These are phyloP conservation scores for Aspergillus biplanus DNA, from an alignment of 495 filamentous ascomycete genomes.

Conservation along the genomic window DNA sequence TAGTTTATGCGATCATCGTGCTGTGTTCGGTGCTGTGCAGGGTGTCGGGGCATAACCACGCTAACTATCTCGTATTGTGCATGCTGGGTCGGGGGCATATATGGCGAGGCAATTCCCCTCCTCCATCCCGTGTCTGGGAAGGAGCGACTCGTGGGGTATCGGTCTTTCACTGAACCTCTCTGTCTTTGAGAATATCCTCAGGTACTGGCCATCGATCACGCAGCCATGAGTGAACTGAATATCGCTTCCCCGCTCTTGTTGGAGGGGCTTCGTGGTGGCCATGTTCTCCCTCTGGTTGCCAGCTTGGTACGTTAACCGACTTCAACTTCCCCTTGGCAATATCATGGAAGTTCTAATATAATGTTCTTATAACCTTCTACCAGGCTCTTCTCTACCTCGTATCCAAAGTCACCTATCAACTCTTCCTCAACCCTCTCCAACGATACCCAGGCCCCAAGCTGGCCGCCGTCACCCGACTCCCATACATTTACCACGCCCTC, in stretches of 20 bases:
- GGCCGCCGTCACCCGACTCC: constrained; percentile 40
- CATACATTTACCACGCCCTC: constrained; percentile 14
- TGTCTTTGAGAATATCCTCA: background rate
- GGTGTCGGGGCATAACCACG: too few relatives aligned
- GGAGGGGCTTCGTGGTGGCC: background rate
- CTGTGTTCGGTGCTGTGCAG: too few relatives aligned
- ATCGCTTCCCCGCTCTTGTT: background rate
- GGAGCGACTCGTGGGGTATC: too few relatives aligned
- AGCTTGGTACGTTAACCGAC: background rate
- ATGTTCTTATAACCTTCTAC: background rate
- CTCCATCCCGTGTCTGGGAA: too few relatives aligned
- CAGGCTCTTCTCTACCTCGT: background rate
- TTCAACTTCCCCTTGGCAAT: background rate
- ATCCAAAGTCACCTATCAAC: constrained; percentile 35
- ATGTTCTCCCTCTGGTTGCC: background rate
- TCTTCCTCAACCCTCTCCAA: constrained; percentile 48
- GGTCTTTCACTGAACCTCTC: too few relatives aligned
- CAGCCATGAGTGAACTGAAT: background rate
- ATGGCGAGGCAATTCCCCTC: too few relatives aligned
- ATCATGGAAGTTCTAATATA: background rate
- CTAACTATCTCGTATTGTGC: too few relatives aligned
- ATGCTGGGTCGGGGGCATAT: too few relatives aligned
- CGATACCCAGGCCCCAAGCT: constrained; percentile 49
- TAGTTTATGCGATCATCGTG: too few relatives aligned
- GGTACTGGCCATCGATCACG: background rate